Evolutionary conservation across 1,139 yeast species (phyloP), one percentile per base, ranked within the genome.

Genomic region (Suhomyces bokatorum): DNA sequence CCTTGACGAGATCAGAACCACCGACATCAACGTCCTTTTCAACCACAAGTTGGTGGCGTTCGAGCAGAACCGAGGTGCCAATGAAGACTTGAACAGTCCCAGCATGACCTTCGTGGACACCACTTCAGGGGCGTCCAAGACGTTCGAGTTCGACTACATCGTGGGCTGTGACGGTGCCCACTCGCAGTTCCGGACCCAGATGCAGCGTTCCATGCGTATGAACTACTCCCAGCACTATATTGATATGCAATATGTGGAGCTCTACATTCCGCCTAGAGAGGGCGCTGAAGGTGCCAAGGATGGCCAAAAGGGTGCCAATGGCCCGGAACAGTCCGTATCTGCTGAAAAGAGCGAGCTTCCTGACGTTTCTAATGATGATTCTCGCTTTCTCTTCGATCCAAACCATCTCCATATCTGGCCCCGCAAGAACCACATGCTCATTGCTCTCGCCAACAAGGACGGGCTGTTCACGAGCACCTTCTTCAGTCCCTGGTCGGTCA

Each of bases 381-480:
- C 48, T 28, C 45, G 45, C 32, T 85, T 80, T 55, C 63, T 69
- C 15, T 72, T 89, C 37, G 83, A 85, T 54, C 83, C 89, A 3
- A 82, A 87, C 63, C 90, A 87, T 61, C 74, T 91, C 45, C 98
- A 91, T 59, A 88, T 91, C 40, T 91, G 98, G 98, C 97, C 98
- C 4, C 75, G 97, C 40, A 81, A 83, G 47, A 74, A 86, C 46
- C 87, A 74, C 61, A 91, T 91, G 97, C 75, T 91, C 54, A 91
- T 91, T 58, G 97, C 97, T 0, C 73, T 91, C 49, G 87, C 97
- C 10, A 91, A 91, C 55, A 63, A 68, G 24, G 95, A 88, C 59
- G 95, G 95, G 0, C 85, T 96, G 7, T 90, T 90, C 63, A 91
- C 97, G 0, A 83, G 88, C 2, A 91, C 98, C 0, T 83, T 90